These are phyloP conservation scores for Scutellaria galericulata DNA, from an alignment of 257 asterid genomes.

Conservation along the genomic window DNA sequence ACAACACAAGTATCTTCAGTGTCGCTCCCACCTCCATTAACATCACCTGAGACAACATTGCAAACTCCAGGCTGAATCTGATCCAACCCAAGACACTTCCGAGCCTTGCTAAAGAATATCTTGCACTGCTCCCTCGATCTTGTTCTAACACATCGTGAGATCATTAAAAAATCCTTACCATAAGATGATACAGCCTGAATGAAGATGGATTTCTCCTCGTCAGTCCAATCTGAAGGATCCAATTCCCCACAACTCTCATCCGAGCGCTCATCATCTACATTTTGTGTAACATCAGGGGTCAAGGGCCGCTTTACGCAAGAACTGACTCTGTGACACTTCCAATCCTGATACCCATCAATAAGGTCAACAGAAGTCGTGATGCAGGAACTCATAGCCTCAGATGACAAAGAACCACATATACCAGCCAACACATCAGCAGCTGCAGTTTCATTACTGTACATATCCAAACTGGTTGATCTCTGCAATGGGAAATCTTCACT, in stretches of 20 bases:
- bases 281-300: conserved; percentile 75
- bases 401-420: conserved; percentile 90
- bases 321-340: conserved; percentile 61
- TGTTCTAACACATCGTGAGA: conserved; percentile 69
- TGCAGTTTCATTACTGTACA: conserved; percentile 63
- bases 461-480: conserved; percentile 61
- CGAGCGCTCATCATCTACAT: conserved; percentile 77
- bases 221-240: conserved; percentile 86
- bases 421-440: conserved; percentile 99
- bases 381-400: conserved; percentile 97
- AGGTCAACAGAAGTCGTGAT: conserved; percentile 85
- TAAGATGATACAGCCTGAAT: conserved; percentile 70
- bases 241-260: conserved; percentile 94
- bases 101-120: conserved; percentile 84
- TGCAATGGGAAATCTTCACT: conserved; percentile 47
- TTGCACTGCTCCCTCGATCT: conserved; percentile 85
- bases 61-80: conserved; percentile 47
- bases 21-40: conserved; percentile 67
- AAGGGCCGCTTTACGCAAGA: conserved; percentile 55
- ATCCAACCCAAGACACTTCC: conserved; percentile 83
- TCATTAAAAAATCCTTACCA: conserved; percentile 81
- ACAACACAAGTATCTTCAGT: conserved; percentile 68
- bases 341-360: conserved; percentile 65
- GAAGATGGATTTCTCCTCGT: conserved; percentile 79
- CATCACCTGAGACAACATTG: conserved; percentile 47